These are phyloP conservation scores for Rhizopus arrhizus DNA, from an alignment of 371 early-diverging fungal species.

Conservation along the genomic window DNA sequence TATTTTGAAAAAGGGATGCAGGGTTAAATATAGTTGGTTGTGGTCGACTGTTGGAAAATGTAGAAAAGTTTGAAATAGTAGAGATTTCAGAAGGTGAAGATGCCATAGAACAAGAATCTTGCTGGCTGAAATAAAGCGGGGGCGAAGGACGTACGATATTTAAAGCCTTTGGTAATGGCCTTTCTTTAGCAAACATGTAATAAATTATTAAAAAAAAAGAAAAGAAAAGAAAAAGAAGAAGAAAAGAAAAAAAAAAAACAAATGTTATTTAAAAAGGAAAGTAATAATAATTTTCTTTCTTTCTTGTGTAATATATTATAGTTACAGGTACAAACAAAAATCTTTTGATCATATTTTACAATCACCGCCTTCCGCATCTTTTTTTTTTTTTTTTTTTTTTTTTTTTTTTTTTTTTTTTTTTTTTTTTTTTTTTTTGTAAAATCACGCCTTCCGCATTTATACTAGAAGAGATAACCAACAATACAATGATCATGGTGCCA, in stretches of 20 bases:
- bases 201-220: conserved; percentile 8
- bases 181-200: conserved; percentile 30
- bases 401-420: too few species aligned
- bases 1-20: conserved; percentile 27
- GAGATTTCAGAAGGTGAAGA: conserved; percentile 29
- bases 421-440: too few species aligned
- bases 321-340: background rate
- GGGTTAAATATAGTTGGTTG: conserved; percentile 26
- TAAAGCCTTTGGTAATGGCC: conserved; percentile 34
- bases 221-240: conserved; percentile 7
- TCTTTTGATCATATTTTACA: background rate
- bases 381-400: too few species aligned
- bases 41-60: conserved; percentile 18
- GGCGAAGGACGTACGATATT: conserved; percentile 37
- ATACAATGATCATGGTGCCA: too few species aligned
- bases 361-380: too few species aligned
- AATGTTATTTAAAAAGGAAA: background rate
- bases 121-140: conserved; percentile 15
- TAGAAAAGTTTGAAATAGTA: conserved; percentile 24
- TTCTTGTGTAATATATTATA: background rate
- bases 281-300: too few species aligned
- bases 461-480: too few species aligned
- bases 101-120: conserved; percentile 29
- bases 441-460: too few species aligned
- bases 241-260: conserved; percentile 1